A percentile compares a stretch with the other conserved stretches of the same genome.
Conservation (phyloP, 2,329 filamentous ascomycete species). For the Fusarium coicis region DNA sequence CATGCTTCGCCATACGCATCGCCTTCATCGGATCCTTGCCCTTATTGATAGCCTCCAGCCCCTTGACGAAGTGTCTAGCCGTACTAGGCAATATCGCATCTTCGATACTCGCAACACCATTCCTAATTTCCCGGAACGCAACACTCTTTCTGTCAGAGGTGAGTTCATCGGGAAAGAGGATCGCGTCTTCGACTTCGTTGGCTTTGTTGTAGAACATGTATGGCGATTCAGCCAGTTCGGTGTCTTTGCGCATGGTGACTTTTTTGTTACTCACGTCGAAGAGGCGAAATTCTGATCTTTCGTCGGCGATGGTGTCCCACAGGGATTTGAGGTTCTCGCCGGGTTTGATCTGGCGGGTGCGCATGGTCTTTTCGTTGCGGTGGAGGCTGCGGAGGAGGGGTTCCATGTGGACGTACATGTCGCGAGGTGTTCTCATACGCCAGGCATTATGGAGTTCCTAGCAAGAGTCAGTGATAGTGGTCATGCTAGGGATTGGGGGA, state of each 20-base stretch:
- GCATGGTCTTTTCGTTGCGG: conserved; percentile 37
- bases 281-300: conserved; percentile 25
- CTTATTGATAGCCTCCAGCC: conserved; percentile 16
- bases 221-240: background rate
- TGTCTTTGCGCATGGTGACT: background rate
- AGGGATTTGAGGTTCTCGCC: conserved; percentile 39
- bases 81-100: conserved; percentile 18
- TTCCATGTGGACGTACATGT: conserved; percentile 41
- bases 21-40: conserved; percentile 18
- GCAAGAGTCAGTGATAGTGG: background rate
- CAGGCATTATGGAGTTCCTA: conserved; percentile 44
- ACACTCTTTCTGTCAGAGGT: conserved; percentile 16
- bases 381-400: conserved; percentile 36
- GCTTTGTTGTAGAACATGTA: conserved; percentile 45
- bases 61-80: conserved; percentile 13
- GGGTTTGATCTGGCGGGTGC: conserved; percentile 39
- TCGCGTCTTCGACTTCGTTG: conserved; percentile 37
- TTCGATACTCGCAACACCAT: conserved; percentile 38
- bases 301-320: conserved; percentile 39
- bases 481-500: accelerated
- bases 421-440: conserved; percentile 37
- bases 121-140: conserved; percentile 39
- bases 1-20: background rate
- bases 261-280: conserved; percentile 12
- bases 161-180: conserved; percentile 44